Percentiles rank a stretch among this genome's conserved stretches.
These are phyloP conservation scores for Fagopyrum homotropicum DNA, from an alignment of 148 eudicot genomes.

Conservation along the genomic window DNA sequence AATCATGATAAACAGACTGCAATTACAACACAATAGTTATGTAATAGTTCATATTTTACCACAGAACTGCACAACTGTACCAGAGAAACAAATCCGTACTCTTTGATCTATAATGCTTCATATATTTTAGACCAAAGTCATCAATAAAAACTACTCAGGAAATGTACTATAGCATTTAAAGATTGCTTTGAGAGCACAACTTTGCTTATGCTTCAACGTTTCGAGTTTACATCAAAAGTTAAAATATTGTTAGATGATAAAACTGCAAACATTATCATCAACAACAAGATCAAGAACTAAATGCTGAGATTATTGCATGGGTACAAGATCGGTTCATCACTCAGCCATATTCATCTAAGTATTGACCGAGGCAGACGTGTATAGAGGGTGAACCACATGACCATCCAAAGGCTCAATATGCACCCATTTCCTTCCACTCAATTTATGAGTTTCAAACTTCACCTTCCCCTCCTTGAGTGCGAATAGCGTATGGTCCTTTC, in stretches of 20 bases:
- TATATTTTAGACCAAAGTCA: background rate
- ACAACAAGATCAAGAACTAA: background rate
- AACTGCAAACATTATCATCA: background rate
- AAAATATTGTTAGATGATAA: background rate
- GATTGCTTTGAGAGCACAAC: background rate
- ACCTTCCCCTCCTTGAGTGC: constrained; percentile 79
- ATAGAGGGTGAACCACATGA: constrained; percentile 69
- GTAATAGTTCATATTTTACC: no score
- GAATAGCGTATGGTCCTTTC: constrained; percentile 80
- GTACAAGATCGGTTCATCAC: background rate
- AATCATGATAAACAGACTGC: no score
- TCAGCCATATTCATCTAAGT: constrained; percentile 20
- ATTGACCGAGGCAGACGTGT: constrained; percentile 23
- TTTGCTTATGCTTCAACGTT: background rate
- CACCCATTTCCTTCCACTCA: constrained; percentile 83
- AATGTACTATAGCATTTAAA: background rate
- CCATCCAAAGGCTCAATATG: constrained; percentile 89
- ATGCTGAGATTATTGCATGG: background rate
- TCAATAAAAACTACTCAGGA: background rate
- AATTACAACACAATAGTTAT: no score
- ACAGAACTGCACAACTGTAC: no score
- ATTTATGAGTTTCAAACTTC: constrained; percentile 73
- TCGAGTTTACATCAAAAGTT: background rate
- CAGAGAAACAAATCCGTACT: no score
- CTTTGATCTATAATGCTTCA: no score